Evolutionary conservation across 2,329 filamentous ascomycete genomes (phyloP).

Genomic region (Sphaerulina vaccinii): DNA sequence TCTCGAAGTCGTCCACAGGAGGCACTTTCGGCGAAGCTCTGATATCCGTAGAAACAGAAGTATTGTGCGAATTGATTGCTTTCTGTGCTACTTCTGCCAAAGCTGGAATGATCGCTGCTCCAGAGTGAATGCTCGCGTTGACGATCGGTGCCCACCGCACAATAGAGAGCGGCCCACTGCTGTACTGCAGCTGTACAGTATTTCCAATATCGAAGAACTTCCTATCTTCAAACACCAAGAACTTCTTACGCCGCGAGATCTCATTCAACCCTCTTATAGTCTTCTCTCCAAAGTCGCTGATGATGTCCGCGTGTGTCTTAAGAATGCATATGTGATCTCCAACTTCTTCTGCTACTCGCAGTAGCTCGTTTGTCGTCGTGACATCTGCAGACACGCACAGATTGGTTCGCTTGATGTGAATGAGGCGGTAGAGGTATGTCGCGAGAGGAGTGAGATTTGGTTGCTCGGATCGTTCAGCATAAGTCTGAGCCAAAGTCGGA

Average conservation of each 20-base stretch:
- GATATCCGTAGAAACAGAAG: constrained; percentile 53
- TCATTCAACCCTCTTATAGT: constrained; percentile 52
- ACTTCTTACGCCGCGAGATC: constrained; percentile 50
- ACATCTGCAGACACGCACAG: constrained; percentile 59
- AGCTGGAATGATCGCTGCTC: constrained; percentile 52
- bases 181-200: constrained; percentile 57
- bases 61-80: constrained; percentile 51
- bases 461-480: constrained; percentile 47
- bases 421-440: constrained; percentile 49
- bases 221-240: constrained; percentile 55
- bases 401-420: constrained; percentile 52
- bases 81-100: constrained; percentile 49
- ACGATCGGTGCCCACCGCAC: constrained; percentile 54
- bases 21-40: constrained; percentile 40
- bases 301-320: constrained; percentile 62
- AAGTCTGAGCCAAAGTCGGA: constrained; percentile 45
- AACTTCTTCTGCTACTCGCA: constrained; percentile 57
- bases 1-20: constrained; percentile 47
- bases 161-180: constrained; percentile 51
- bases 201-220: constrained; percentile 58
- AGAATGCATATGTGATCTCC: constrained; percentile 61
- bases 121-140: constrained; percentile 55
- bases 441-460: constrained; percentile 47
- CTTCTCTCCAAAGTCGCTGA: constrained; percentile 59
- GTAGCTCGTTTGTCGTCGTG: constrained; percentile 54